Evolutionary conservation across 331 rosid species (phyloP).

Genomic region (Acacia concinna): DNA sequence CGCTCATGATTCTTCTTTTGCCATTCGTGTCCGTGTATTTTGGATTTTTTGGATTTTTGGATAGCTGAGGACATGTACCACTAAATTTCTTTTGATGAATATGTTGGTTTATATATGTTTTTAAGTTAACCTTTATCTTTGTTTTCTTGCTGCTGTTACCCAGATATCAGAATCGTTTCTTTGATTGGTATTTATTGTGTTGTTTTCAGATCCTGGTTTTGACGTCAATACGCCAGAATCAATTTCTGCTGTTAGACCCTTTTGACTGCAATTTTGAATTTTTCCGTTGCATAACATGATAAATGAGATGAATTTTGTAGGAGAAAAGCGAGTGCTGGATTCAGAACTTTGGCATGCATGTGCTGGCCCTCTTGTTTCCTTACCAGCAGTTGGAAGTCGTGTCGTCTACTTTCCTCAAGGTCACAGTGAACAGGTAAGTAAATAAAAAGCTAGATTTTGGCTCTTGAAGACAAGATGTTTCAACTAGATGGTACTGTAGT

Average conservation of each 20-base stretch:
- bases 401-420: constrained; percentile 97
- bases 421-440: constrained; percentile 90
- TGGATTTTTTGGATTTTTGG: background rate
- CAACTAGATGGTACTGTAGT: background rate
- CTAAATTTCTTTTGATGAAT: background rate
- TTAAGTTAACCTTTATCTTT: background rate
- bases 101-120: constrained; percentile 3
- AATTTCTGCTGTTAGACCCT: constrained; percentile 16
- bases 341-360: constrained; percentile 99
- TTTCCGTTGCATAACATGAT: constrained; percentile 26
- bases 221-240: constrained; percentile 14
- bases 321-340: constrained; percentile 81
- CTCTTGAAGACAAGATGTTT: constrained; percentile 3
- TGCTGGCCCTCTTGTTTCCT: constrained; percentile 94
- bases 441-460: constrained; percentile 8
- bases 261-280: constrained; percentile 14
- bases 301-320: constrained; percentile 52
- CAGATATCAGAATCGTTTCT: constrained; percentile 5
- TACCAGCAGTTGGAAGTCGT: constrained; percentile 85
- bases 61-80: background rate
- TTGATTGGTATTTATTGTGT: background rate
- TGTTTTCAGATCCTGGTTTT: constrained; percentile 35
- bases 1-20: background rate
- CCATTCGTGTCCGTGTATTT: constrained; percentile 9
- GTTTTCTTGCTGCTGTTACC: background rate